Conservation (phyloP, 371 early-diverging fungal genomes). For the Globomyces sp. region DNA sequence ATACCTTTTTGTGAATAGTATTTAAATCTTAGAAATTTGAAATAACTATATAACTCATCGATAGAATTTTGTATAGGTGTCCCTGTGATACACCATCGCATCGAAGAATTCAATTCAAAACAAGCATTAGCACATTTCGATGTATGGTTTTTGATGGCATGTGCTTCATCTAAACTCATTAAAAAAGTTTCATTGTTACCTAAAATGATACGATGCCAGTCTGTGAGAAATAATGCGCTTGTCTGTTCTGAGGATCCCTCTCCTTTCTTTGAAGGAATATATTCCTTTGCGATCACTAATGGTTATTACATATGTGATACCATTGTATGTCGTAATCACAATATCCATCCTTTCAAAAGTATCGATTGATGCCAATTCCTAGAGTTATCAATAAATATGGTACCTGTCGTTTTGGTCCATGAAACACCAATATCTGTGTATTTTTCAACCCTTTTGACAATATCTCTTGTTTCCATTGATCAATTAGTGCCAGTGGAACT, state of each 20-base stretch:
- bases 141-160: slow-evolving; percentile 74
- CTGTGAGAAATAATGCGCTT: not conserved
- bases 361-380: not conserved
- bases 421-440: not conserved
- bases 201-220: slow-evolving; percentile 53
- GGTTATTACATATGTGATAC: not conserved
- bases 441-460: slow-evolving; percentile 35
- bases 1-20: slow-evolving; percentile 40
- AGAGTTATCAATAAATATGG: too few species aligned
- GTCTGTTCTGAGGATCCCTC: not conserved
- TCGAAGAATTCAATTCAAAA: slow-evolving; percentile 52
- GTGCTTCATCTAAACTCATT: slow-evolving; percentile 74
- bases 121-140: slow-evolving; percentile 68
- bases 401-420: not conserved
- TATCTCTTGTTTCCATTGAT: slow-evolving; percentile 71
- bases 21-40: slow-evolving; percentile 73
- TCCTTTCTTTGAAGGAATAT: too few species aligned
- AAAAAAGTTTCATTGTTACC: too few species aligned
- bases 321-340: slow-evolving; percentile 4
- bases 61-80: slow-evolving; percentile 86
- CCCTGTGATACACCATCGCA: slow-evolving; percentile 87
- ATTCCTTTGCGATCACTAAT: too few species aligned
- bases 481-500: slow-evolving; percentile 60
- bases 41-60: slow-evolving; percentile 77
- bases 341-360: not conserved